Evolutionary conservation across 495 filamentous ascomycete genomes (phyloP).

Genomic region (Eremomyces bilateralis): DNA sequence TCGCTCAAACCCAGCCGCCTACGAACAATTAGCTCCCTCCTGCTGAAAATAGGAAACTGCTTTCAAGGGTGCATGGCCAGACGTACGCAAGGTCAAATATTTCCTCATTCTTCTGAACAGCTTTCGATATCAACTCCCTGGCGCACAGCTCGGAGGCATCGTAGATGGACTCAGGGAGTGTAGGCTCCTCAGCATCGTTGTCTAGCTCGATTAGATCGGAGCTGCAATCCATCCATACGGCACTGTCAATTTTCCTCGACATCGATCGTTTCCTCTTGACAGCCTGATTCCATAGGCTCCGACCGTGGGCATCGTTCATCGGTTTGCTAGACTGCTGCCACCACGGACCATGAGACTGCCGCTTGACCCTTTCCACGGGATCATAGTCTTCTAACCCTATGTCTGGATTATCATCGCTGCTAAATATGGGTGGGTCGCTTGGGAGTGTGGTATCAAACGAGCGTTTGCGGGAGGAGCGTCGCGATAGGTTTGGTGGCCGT

Average conservation of each 20-base stretch:
- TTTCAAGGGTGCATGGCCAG: conserved; percentile 3
- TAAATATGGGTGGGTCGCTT: conserved; percentile 61
- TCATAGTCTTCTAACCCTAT: conserved; percentile 44
- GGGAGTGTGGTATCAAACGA: no score
- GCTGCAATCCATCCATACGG: conserved; percentile 62
- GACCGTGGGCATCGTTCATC: conserved; percentile 12
- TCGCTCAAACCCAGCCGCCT: conserved; percentile 6
- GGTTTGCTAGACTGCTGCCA: conserved; percentile 28
- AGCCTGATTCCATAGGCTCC: conserved; percentile 21
- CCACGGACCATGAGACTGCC: conserved; percentile 48
- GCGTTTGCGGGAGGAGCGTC: no score
- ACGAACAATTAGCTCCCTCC: conserved; percentile 10
- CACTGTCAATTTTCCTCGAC: conserved; percentile 50
- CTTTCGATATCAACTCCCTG: neutral
- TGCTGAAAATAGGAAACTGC: conserved; percentile 16
- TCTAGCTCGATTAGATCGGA: conserved; percentile 9
- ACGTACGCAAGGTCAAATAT: neutral
- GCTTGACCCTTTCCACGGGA: conserved; percentile 31
- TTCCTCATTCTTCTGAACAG: neutral
- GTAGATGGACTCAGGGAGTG: conserved; percentile 7
- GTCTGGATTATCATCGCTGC: conserved; percentile 48
- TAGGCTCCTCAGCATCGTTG: conserved; percentile 8
- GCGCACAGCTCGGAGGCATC: conserved; percentile 8
- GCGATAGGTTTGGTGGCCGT: no score
- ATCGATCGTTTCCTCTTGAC: conserved; percentile 33